phyloP scores from a whole-genome alignment of 805 yeast genomes.

The Candida incommunis region DNA sequence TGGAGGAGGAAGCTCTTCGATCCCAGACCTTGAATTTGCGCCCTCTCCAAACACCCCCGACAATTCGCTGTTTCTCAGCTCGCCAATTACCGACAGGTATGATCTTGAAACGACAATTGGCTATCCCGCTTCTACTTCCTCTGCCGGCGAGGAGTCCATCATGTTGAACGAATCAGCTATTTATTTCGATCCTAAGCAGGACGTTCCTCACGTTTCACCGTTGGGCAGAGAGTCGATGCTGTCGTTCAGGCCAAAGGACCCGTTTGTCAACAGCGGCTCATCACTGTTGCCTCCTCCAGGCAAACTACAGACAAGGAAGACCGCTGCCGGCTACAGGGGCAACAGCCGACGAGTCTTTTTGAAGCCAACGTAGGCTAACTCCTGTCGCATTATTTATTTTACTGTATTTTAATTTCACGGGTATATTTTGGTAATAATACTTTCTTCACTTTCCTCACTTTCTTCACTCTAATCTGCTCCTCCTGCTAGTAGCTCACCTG shows the following conservation, averaged over 20 bases:
- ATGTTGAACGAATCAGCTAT: not conserved
- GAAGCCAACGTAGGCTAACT: not conserved
- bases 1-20: not conserved
- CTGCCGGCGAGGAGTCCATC: slow-evolving; percentile 1
- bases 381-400: no score
- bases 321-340: not conserved
- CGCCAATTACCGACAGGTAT: not conserved
- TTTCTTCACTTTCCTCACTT: no score
- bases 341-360: not conserved
- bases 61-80: not conserved
- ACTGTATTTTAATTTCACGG: no score
- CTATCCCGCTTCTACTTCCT: not conserved
- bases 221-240: not conserved
- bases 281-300: not conserved
- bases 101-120: not conserved
- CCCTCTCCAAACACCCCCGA: not conserved
- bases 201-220: not conserved
- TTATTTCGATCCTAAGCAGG: not conserved
- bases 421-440: no score
- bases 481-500: no score
- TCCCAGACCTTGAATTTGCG: not conserved
- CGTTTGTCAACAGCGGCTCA: not conserved
- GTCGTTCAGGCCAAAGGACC: slow-evolving; percentile 1
- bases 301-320: not conserved
- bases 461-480: no score